Percentiles rank a stretch among this genome's conserved stretches.
phyloP scores from a whole-genome alignment of 83 land plant genomes.

The Diphasiastrum complanatum region DNA sequence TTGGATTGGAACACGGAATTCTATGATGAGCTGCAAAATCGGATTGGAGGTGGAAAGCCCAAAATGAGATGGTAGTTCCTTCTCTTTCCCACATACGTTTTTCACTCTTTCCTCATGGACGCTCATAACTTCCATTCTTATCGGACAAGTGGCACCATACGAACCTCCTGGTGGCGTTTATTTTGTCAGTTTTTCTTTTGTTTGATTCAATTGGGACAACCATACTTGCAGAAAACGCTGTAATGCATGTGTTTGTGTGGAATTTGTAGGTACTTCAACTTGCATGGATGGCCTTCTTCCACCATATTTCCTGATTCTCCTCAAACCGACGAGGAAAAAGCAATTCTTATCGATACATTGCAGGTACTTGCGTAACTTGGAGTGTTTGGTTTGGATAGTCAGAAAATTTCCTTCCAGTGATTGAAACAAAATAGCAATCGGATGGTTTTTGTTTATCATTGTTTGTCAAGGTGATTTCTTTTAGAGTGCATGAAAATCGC shows the following conservation, averaged over 20 bases:
- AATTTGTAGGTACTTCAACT: slow-evolving; percentile 75
- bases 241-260: not conserved
- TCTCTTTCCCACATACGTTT: not conserved
- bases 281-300: slow-evolving; percentile 92
- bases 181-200: not conserved
- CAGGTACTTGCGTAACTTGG: slow-evolving; percentile 62
- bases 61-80: slow-evolving; percentile 80
- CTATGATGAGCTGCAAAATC: slow-evolving; percentile 89
- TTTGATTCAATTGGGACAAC: no score
- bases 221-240: no score
- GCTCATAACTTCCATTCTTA: no score
- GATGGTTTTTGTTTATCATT: no score
- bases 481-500: no score
- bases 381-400: no score
- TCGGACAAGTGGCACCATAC: no score
- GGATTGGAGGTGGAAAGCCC: slow-evolving; percentile 93
- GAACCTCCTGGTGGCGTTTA: not conserved
- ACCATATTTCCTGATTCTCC: slow-evolving; percentile 52
- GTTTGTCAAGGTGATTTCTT: no score
- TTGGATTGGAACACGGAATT: slow-evolving; percentile 70
- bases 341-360: slow-evolving; percentile 58
- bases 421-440: no score
- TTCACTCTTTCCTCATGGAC: not conserved
- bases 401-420: no score
- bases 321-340: slow-evolving; percentile 51